Evolutionary conservation across 257 asterid species (phyloP).

Genomic region (Voacanga thouarsii): DNA sequence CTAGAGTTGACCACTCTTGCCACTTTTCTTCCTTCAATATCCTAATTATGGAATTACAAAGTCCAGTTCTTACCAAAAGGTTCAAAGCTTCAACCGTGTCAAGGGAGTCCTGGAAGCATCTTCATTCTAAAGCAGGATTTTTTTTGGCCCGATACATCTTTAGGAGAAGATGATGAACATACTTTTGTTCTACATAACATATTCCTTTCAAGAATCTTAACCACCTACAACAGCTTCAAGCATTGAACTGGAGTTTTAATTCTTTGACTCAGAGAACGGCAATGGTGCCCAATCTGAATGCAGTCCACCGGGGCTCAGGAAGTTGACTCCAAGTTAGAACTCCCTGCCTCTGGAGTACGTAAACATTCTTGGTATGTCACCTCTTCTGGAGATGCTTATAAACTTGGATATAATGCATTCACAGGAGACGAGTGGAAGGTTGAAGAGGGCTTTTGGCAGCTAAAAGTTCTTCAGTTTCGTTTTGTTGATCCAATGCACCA

Average conservation of each 20-base stretch:
- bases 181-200: constrained; percentile 11
- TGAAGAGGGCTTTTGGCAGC: background rate
- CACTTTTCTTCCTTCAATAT: constrained; percentile 25
- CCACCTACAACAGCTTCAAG: constrained; percentile 23
- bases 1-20: constrained; percentile 23
- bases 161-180: constrained; percentile 13
- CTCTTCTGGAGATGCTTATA: background rate
- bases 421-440: background rate
- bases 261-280: constrained; percentile 4
- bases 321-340: background rate
- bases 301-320: constrained; percentile 23
- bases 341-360: background rate
- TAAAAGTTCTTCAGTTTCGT: background rate
- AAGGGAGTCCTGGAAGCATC: constrained; percentile 21
- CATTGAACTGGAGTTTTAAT: constrained; percentile 13
- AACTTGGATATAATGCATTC: background rate
- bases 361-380: background rate
- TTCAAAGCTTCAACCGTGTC: constrained; percentile 23
- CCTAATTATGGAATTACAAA: constrained; percentile 30
- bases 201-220: constrained; percentile 13
- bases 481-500: background rate
- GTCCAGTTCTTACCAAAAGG: constrained; percentile 14
- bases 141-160: background rate
- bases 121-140: constrained; percentile 19
- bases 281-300: constrained; percentile 15